phyloP scores from a whole-genome alignment of 768 basidiomycete genomes.

The Xanthoconium purpureum region DNA sequence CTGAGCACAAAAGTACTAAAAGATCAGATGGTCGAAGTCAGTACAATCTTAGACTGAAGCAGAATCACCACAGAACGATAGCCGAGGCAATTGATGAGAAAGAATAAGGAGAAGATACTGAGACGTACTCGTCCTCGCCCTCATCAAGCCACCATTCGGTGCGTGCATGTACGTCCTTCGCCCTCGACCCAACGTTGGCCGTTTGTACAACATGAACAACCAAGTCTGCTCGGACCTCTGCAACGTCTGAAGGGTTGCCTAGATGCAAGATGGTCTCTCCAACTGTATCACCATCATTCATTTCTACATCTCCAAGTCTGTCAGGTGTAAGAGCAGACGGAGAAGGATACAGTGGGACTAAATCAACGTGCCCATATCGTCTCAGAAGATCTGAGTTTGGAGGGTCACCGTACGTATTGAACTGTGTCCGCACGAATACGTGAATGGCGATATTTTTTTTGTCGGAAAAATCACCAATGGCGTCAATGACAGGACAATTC shows the following conservation, averaged over 20 bases:
- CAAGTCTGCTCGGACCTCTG: constrained; percentile 72
- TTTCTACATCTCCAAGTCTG: constrained; percentile 7
- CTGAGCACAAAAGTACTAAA: constrained; percentile 11
- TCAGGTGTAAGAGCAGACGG: background rate
- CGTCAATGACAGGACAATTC: no score
- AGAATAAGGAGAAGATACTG: background rate
- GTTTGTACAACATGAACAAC: constrained; percentile 43
- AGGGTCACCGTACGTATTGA: constrained; percentile 93
- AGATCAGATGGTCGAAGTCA: background rate
- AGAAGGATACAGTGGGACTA: constrained; percentile 51
- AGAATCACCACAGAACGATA: background rate
- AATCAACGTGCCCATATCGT: constrained; percentile 90
- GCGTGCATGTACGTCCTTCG: constrained; percentile 31
- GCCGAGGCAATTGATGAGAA: background rate
- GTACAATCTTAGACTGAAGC: background rate
- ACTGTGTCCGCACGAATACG: constrained; percentile 42
- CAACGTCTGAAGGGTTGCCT: constrained; percentile 80
- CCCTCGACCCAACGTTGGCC: constrained; percentile 10
- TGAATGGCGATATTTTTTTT: background rate
- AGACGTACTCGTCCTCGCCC: constrained; percentile 81
- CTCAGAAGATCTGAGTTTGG: constrained; percentile 94
- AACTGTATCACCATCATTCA: constrained; percentile 16
- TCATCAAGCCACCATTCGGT: constrained; percentile 95
- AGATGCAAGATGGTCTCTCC: constrained; percentile 8
- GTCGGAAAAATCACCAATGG: background rate